These are phyloP conservation scores for Davidsoniella australis DNA, from an alignment of 2,329 filamentous ascomycete genomes.

Conservation along the genomic window DNA sequence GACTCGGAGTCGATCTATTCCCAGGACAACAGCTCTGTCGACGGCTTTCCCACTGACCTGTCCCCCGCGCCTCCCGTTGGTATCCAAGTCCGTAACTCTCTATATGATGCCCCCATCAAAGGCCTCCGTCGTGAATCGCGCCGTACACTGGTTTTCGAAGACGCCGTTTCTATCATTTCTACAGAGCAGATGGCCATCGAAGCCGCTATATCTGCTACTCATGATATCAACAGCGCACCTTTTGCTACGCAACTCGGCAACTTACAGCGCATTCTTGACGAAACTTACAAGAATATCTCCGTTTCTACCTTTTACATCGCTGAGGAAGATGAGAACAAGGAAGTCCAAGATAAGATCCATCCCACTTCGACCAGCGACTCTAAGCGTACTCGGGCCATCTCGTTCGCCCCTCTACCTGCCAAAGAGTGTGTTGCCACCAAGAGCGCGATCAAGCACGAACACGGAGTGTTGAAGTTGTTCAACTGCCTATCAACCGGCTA, in stretches of 20 bases:
- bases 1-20: neutral
- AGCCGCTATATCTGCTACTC: neutral
- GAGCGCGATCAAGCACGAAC: no score
- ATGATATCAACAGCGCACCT: neutral
- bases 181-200: no score
- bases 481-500: no score
- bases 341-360: no score
- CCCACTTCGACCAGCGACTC: no score
- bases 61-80: neutral
- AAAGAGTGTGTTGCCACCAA: no score
- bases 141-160: neutral
- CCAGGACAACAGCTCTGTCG: neutral
- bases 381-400: no score
- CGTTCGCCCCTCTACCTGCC: no score
- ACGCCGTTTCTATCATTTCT: no score
- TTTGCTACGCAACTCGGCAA: neutral
- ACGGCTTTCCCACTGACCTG: neutral
- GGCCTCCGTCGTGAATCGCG: neutral
- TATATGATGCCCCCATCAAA: neutral
- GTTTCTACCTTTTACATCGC: no score
- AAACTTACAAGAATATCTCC: neutral
- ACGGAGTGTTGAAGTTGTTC: no score
- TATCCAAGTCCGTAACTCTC: neutral
- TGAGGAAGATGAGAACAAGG: no score
- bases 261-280: slow-evolving; percentile 1